Conservation (phyloP, 805 yeast species). For the Millerozyma miso region DNA sequence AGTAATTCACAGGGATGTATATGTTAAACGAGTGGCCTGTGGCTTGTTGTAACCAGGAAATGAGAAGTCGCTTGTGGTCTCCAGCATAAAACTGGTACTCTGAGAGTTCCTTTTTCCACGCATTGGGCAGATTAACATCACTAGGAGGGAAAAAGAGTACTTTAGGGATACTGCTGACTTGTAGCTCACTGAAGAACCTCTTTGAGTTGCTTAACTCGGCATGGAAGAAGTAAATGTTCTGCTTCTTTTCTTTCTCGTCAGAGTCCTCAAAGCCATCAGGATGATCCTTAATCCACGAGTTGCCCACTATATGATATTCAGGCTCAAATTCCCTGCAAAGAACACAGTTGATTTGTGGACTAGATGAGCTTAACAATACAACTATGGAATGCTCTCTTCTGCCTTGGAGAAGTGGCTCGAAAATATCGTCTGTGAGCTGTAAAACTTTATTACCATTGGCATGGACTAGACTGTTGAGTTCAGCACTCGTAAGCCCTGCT, state of each 20-base stretch:
- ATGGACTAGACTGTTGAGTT: constrained; percentile 16
- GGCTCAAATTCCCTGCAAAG: constrained; percentile 73
- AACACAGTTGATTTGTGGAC: constrained; percentile 69
- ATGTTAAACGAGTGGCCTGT: constrained; percentile 34
- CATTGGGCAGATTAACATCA: constrained; percentile 24
- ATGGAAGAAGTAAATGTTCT: constrained; percentile 59
- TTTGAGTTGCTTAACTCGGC: constrained; percentile 67
- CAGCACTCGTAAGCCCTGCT: constrained; percentile 21
- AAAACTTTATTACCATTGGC: constrained; percentile 17
- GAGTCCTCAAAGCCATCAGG: constrained; percentile 40
- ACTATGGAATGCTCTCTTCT: constrained; percentile 68
- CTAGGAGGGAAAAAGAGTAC: constrained; percentile 59
- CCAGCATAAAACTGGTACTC: constrained; percentile 48
- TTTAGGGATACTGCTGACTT: constrained; percentile 75
- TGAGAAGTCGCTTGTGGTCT: constrained; percentile 35
- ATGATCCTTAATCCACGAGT: constrained; percentile 52
- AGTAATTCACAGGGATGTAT: constrained; percentile 41
- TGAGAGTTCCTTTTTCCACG: constrained; percentile 20
- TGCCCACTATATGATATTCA: constrained; percentile 53
- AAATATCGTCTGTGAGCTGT: constrained; percentile 56
- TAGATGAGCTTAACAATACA: constrained; percentile 66
- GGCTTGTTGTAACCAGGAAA: constrained; percentile 29
- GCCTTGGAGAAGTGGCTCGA: constrained; percentile 51
- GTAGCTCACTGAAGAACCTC: constrained; percentile 47
- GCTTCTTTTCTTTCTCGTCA: constrained; percentile 11